phyloP scores from a whole-genome alignment of 495 filamentous ascomycete species.

The Penicillium lagena region DNA sequence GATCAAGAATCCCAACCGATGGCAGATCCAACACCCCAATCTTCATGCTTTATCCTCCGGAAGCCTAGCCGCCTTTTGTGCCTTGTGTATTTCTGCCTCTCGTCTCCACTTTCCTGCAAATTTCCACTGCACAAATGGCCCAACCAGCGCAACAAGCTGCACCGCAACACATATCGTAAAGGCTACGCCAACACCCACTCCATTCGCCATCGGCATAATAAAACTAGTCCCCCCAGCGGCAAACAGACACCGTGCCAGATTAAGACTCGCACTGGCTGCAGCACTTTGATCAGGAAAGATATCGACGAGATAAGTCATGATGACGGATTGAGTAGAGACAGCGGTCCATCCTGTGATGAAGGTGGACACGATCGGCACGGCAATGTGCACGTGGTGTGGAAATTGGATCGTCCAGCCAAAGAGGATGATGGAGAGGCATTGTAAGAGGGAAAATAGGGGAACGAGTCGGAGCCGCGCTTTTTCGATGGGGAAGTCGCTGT shows the following conservation, averaged over 20 bases:
- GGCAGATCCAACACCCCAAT: too few relatives aligned
- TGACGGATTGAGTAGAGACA: constrained; percentile 32
- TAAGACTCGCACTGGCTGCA: constrained; percentile 60
- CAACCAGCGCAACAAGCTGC: constrained; percentile 28
- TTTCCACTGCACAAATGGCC: constrained; percentile 33
- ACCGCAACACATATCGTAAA: constrained; percentile 34
- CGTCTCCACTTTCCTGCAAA: constrained; percentile 30
- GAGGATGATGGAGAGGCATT: constrained; percentile 36
- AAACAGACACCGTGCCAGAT: constrained; percentile 58
- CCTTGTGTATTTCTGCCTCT: constrained; percentile 3
- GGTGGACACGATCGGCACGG: constrained; percentile 48
- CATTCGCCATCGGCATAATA: constrained; percentile 55
- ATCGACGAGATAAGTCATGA: constrained; percentile 52
- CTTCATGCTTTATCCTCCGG: too few relatives aligned
- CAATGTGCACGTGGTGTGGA: constrained; percentile 33
- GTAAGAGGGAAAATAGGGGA: constrained; percentile 30
- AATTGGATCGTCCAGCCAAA: constrained; percentile 56
- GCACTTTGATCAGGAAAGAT: constrained; percentile 52
- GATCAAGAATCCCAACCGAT: too few relatives aligned
- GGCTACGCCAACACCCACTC: constrained; percentile 43
- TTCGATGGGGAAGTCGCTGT: constrained; percentile 38
- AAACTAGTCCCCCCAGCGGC: constrained; percentile 58
- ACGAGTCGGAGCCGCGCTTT: constrained; percentile 39
- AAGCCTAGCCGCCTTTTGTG: too few relatives aligned
- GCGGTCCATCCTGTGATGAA: constrained; percentile 54